Base-by-base conservation (phyloP, 805 yeast species). In the Tetrapisispora taiwanensis region DNA sequence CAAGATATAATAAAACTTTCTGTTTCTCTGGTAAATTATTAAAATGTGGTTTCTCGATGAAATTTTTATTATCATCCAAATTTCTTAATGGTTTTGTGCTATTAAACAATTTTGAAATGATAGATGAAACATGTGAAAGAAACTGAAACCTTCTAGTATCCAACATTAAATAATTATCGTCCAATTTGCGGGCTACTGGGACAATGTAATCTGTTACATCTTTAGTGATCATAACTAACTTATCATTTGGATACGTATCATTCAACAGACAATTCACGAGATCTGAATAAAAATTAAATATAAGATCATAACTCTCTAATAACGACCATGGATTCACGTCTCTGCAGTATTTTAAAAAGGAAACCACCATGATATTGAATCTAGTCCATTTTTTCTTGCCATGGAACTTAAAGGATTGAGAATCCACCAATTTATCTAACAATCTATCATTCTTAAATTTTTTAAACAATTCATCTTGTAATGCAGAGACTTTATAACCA, bases 71-170 rank as follows among this genome's bases (percentile, higher is more conserved):
- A 9, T 28, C 44, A 14, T 44, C 36, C 3, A 37, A 19, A 17
- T 41, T 32, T n/a, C 49, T 48, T 10, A 46, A 38, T 7, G 78
- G 73, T 33, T 85, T 68, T 32, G 77, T 75, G 42, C 78, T 70
- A 53, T 81, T 81, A 65, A 81, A 80, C 26, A 78, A 60, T 52
- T 73, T 75, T 41, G 82, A 65, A 15, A 81, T 63, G 2, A 76
- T 60, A 4, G 79, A 67, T 0, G 86, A 78, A 20, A 75, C 54
- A 56, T 70, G 73, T 6, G 75, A 65, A 31, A 70, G 55, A 30
- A 60, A 60, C 28, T 45, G 79, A 51, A 26, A 68, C 67, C 51
- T 60, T 53, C 50, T 49, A 3, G 54, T 49, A 12, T 52, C 54
- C 14, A 50, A 24, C 4, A 30, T 39, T 41, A 39, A 35, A 44